These are phyloP conservation scores for Lavandula angustifolia DNA, from an alignment of 257 asterid species.

Conservation along the genomic window DNA sequence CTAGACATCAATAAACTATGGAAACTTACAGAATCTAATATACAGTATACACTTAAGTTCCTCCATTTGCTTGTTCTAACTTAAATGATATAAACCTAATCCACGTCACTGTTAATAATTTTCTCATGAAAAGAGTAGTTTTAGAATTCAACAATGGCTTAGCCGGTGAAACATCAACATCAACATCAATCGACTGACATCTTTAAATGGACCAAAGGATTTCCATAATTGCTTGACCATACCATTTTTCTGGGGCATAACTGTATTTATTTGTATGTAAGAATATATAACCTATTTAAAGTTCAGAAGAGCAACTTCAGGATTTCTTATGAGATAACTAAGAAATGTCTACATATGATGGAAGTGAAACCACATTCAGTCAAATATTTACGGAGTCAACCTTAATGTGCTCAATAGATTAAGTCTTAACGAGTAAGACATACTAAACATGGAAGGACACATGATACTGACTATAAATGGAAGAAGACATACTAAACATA, in stretches of 20 bases:
- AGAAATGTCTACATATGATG: background rate
- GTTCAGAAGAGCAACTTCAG: slow-evolving; percentile 3
- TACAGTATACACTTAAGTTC: slow-evolving; percentile 11
- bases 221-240: slow-evolving; percentile 11
- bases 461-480: no score
- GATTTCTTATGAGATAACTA: slow-evolving; percentile 12
- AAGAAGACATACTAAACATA: no score
- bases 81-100: slow-evolving; percentile 18
- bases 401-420: slow-evolving; percentile 7
- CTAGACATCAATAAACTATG: slow-evolving; percentile 22
- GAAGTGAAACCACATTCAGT: slow-evolving; percentile 1
- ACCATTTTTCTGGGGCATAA: slow-evolving; percentile 21
- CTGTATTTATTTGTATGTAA: background rate
- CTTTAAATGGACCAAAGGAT: slow-evolving; percentile 1
- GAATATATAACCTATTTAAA: slow-evolving; percentile 12
- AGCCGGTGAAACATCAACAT: slow-evolving; percentile 9
- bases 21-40: slow-evolving; percentile 14
- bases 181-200: slow-evolving; percentile 7
- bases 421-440: slow-evolving; percentile 1
- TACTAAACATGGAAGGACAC: background rate
- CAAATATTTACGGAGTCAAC: slow-evolving; percentile 7
- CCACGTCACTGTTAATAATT: background rate
- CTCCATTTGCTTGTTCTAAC: background rate
- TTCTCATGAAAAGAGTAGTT: slow-evolving; percentile 1
- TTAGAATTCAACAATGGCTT: background rate